These are phyloP conservation scores for Miscanthus sacchariflorus DNA, from an alignment of 202 grass and related monocot species.

Conservation along the genomic window DNA sequence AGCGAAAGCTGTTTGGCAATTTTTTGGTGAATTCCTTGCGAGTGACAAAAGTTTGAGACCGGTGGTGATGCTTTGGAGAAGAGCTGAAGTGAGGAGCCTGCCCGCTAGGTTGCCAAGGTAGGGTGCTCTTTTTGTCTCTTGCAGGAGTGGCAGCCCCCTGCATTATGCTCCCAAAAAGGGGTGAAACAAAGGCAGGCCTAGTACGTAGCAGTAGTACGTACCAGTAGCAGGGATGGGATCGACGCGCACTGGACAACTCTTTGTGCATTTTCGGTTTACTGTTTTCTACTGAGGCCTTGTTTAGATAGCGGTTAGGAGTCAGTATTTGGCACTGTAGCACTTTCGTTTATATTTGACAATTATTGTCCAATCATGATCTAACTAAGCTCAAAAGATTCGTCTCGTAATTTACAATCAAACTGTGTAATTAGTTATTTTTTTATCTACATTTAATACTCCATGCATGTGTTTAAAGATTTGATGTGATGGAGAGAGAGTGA, in stretches of 20 bases:
- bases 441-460: too few species aligned
- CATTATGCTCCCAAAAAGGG: slow-evolving; percentile 36
- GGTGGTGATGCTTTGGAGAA: slow-evolving; percentile 41
- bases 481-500: too few species aligned
- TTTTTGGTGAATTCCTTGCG: slow-evolving; percentile 42
- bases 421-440: too few species aligned
- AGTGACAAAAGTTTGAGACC: slow-evolving; percentile 39
- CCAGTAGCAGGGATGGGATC: neutral
- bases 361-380: too few species aligned
- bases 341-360: too few species aligned
- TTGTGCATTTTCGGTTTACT: neutral
- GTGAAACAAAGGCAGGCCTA: slow-evolving; percentile 17
- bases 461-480: too few species aligned
- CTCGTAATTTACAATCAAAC: too few species aligned
- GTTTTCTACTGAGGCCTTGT: too few species aligned
- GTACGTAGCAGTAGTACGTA: neutral
- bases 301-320: too few species aligned
- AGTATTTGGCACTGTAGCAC: too few species aligned
- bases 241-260: neutral
- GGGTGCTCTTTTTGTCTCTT: slow-evolving; percentile 45
- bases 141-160: slow-evolving; percentile 32
- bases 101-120: neutral
- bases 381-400: too few species aligned
- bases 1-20: neutral
- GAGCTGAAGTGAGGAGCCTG: neutral